A percentile compares a stretch with the other conserved stretches of the same genome.
Evolutionary conservation across 345 rosid species (phyloP).

Genomic region (Jatropha curcas): DNA sequence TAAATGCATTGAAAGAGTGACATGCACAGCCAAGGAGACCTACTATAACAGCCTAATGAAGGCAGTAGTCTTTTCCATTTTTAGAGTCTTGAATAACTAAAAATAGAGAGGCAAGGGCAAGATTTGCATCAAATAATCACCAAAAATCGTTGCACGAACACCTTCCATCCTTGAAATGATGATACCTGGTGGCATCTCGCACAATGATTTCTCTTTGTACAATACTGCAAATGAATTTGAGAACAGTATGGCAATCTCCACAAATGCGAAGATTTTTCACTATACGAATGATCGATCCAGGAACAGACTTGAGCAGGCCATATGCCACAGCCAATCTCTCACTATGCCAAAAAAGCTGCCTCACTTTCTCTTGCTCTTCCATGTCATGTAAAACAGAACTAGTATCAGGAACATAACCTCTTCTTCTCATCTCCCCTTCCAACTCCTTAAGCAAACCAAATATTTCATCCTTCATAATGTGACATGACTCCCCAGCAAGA

Average conservation of each 20-base stretch:
- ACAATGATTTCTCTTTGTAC: slow-evolving; percentile 61
- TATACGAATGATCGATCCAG: slow-evolving; percentile 50
- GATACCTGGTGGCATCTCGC: slow-evolving; percentile 74
- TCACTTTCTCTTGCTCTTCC: slow-evolving; percentile 70
- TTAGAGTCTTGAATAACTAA: not conserved
- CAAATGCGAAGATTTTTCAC: slow-evolving; percentile 79
- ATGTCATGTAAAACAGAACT: slow-evolving; percentile 56
- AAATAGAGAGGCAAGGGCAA: not conserved
- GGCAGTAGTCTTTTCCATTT: too few species aligned
- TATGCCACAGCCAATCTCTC: slow-evolving; percentile 74
- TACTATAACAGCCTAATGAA: too few species aligned
- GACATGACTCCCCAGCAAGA: slow-evolving; percentile 63
- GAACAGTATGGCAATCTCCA: slow-evolving; percentile 69
- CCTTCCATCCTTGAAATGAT: slow-evolving; percentile 64
- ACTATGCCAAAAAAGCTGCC: slow-evolving; percentile 74
- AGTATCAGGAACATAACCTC: slow-evolving; percentile 76
- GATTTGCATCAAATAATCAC: slow-evolving; percentile 31
- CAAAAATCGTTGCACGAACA: slow-evolving; percentile 84
- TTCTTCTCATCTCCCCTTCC: slow-evolving; percentile 56
- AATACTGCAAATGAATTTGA: slow-evolving; percentile 58
- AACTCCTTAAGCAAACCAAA: slow-evolving; percentile 46
- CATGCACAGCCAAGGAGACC: too few species aligned
- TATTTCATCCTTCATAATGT: slow-evolving; percentile 56
- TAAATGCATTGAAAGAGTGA: too few species aligned
- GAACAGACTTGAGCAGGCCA: slow-evolving; percentile 60